phyloP scores from a whole-genome alignment of 2,329 filamentous ascomycete species.

The Arthrobotrys sphaeroides region DNA sequence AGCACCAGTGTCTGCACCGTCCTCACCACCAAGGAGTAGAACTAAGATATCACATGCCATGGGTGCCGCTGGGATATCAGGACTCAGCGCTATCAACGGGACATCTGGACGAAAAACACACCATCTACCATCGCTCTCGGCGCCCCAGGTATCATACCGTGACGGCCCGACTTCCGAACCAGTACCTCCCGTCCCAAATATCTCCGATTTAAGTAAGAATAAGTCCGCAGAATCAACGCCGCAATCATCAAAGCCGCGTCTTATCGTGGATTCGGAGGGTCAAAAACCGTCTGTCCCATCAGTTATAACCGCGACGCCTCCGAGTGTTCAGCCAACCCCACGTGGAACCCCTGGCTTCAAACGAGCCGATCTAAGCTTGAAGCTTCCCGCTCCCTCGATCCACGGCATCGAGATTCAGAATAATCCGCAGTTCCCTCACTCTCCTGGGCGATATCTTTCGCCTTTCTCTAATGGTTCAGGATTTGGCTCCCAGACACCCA shows the following conservation, averaged over 20 bases:
- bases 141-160: conserved; percentile 42
- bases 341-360: conserved; percentile 45
- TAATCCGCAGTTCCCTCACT: conserved; percentile 42
- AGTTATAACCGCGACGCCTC: conserved; percentile 36
- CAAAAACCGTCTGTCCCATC: conserved; percentile 42
- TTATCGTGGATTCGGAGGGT: conserved; percentile 24
- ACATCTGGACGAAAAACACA: conserved; percentile 36
- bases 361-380: conserved; percentile 45
- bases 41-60: conserved; percentile 44
- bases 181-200: conserved; percentile 39
- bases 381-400: conserved; percentile 41
- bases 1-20: conserved; percentile 42
- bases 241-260: conserved; percentile 24
- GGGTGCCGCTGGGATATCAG: conserved; percentile 42
- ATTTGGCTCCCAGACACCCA: conserved; percentile 49
- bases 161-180: conserved; percentile 44
- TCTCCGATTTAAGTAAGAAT: conserved; percentile 31
- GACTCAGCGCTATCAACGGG: conserved; percentile 36
- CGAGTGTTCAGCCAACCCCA: conserved; percentile 35
- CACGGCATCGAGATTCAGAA: conserved; percentile 47
- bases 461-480: conserved; percentile 38
- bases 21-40: conserved; percentile 42
- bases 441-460: conserved; percentile 46
- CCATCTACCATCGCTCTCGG: conserved; percentile 40
- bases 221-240: conserved; percentile 46